phyloP scores from a whole-genome alignment of 495 filamentous ascomycete genomes.

The Aspergillus indologenus region DNA sequence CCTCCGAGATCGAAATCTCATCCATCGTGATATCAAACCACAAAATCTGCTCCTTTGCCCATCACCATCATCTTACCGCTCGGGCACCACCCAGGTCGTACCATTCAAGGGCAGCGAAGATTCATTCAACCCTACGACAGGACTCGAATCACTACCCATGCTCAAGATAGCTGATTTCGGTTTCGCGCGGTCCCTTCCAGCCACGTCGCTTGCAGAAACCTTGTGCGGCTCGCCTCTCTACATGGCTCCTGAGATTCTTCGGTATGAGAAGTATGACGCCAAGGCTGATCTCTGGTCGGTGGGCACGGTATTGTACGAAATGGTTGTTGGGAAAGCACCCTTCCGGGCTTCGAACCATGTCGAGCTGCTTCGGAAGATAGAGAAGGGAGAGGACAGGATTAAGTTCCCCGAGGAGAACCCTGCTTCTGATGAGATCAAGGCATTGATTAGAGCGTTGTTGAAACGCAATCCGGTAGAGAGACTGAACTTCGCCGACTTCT shows the following conservation, averaged over 20 bases:
- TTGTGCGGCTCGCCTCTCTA: conserved; percentile 97
- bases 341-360: conserved; percentile 94
- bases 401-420: conserved; percentile 71
- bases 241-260: conserved; percentile 97
- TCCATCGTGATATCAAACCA: conserved; percentile 96
- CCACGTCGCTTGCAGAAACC: conserved; percentile 89
- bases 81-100: conserved; percentile 45
- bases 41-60: conserved; percentile 93
- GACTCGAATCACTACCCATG: conserved; percentile 85
- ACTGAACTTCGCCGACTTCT: conserved; percentile 79
- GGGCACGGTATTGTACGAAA: conserved; percentile 91
- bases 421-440: conserved; percentile 74
- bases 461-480: conserved; percentile 83
- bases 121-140: conserved; percentile 74
- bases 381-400: conserved; percentile 78
- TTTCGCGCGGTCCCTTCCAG: conserved; percentile 85
- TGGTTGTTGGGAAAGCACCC: conserved; percentile 85
- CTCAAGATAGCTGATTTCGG: conserved; percentile 98
- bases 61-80: conserved; percentile 62
- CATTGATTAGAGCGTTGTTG: conserved; percentile 73
- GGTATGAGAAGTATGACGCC: conserved; percentile 96
- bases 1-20: conserved; percentile 75
- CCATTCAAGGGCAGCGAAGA: conserved; percentile 66
- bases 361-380: conserved; percentile 86
- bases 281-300: conserved; percentile 98